phyloP scores from a whole-genome alignment of 148 eudicot species.

The Spergularia marina region DNA sequence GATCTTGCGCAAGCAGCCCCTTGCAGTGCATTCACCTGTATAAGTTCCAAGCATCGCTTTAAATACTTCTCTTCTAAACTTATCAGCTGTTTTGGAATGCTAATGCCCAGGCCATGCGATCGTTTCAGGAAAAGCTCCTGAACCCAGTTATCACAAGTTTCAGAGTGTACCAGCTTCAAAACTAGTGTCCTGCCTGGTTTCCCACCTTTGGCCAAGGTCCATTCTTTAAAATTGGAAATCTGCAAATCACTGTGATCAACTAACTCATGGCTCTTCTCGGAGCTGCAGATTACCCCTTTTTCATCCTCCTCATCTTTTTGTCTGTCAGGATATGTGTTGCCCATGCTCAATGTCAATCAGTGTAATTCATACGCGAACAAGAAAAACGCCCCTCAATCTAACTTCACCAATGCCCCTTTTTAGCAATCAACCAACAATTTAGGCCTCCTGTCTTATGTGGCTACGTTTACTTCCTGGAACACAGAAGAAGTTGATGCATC shows the following conservation, averaged over 20 bases:
- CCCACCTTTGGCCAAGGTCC: constrained; percentile 18
- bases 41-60: constrained; percentile 29
- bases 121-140: constrained; percentile 31
- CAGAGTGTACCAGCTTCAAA: constrained; percentile 27
- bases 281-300: background rate
- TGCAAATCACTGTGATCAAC: background rate
- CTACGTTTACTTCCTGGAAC: constrained; percentile 9
- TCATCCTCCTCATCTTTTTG: constrained; percentile 23
- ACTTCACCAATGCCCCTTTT: background rate
- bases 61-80: constrained; percentile 32
- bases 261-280: background rate
- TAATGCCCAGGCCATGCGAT: constrained; percentile 12
- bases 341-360: constrained; percentile 24
- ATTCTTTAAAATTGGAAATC: constrained; percentile 19
- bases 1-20: constrained; percentile 24
- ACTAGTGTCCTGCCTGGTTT: constrained; percentile 30
- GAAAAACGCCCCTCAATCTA: background rate
- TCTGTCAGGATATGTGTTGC: constrained; percentile 15
- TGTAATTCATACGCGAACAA: constrained; percentile 11
- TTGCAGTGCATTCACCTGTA: constrained; percentile 25
- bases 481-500: background rate
- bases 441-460: background rate
- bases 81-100: constrained; percentile 31
- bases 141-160: constrained; percentile 29
- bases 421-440: background rate